A percentile compares a stretch with the other conserved stretches of the same genome.
These are phyloP conservation scores for Sugiyamaella smithiae DNA, from an alignment of 805 yeast species.

Conservation along the genomic window DNA sequence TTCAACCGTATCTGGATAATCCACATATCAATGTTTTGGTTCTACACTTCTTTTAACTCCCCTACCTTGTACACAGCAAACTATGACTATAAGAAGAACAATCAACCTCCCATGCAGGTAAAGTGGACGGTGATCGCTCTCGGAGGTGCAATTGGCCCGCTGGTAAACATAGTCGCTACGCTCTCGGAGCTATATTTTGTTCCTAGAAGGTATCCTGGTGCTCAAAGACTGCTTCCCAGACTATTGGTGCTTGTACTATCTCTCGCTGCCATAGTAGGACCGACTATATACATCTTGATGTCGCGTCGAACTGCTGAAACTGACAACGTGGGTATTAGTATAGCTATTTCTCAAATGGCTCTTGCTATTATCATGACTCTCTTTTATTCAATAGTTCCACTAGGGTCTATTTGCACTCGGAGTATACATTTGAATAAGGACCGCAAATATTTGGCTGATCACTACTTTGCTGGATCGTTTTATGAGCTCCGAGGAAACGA, in stretches of 20 bases:
- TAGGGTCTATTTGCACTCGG: slow-evolving; percentile 82
- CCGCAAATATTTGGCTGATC: slow-evolving; percentile 86
- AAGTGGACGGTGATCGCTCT: slow-evolving; percentile 91
- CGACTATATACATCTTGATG: slow-evolving; percentile 52
- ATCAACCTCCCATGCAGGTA: slow-evolving; percentile 81
- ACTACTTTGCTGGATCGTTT: slow-evolving; percentile 93
- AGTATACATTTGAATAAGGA: slow-evolving; percentile 73
- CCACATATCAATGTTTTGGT: slow-evolving; percentile 88
- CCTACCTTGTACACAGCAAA: slow-evolving; percentile 87
- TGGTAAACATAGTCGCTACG: slow-evolving; percentile 83
- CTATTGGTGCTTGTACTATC: slow-evolving; percentile 68
- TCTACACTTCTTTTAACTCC: slow-evolving; percentile 89
- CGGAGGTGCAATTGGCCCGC: slow-evolving; percentile 85
- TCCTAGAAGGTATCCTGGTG: slow-evolving; percentile 98
- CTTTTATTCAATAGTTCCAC: slow-evolving; percentile 93
- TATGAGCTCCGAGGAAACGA: slow-evolving; percentile 79
- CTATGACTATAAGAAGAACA: slow-evolving; percentile 53
- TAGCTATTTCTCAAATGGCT: slow-evolving; percentile 78
- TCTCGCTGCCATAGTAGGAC: slow-evolving; percentile 47
- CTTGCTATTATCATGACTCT: slow-evolving; percentile 78
- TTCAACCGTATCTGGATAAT: slow-evolving; percentile 98
- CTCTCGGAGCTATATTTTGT: slow-evolving; percentile 92
- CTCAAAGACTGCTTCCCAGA: slow-evolving; percentile 91
- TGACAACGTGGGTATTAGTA: slow-evolving; percentile 53
- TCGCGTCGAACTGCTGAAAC: slow-evolving; percentile 35